Base-by-base conservation (phyloP, 805 yeast species). In the Saturnispora galanensis region DNA sequence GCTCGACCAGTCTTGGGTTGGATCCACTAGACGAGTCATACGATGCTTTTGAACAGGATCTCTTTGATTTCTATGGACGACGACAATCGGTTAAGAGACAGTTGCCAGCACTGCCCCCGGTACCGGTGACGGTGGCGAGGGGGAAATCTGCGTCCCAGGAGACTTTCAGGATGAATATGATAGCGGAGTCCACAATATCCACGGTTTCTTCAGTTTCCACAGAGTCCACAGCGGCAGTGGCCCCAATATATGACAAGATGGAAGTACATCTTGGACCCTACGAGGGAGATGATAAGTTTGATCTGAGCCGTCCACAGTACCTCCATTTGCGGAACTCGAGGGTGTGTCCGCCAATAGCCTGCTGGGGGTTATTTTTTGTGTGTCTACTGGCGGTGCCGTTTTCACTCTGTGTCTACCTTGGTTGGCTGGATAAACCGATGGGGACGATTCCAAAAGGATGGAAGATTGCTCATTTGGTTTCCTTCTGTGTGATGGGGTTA, bases 381-480 rank as follows among this genome's bases (percentile, higher is more conserved):
- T 36, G 37, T 18, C 12, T 42, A 10, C 12, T 42, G 10, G 45
- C 45, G 7, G 41, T 36, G 7, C 45, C 45, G 6, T 36, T 36
- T 31, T 18, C 35, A 10, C 28, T 42, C 26, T 36, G 41, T 31
- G 33, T 42, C 4, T 42, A 42, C 32, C 37, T 42, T 13, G 45
- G 45, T 10, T 42, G 35, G 35, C 16, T 42, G 16, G 45, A 42
- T 26, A 10, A n/a, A 13, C 28, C 41, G n/a, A 18, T 42, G 32
- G 39, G 42, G 16, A 7, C 10, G n/a, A 34, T 44, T 17, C 35
- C 39, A 7, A 37, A 33, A 11, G 26, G 15, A 9, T 53, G 52
- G 46, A 62, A 60, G 47, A 17, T 54, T 10, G 44, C 48, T 1
- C 52, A 60, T 39, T 54, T 53, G 2, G 16, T 51, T 2, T 34